Base-by-base conservation (phyloP, 2,329 filamentous ascomycete genomes). In the Teratosphaeria epicoccoides region DNA sequence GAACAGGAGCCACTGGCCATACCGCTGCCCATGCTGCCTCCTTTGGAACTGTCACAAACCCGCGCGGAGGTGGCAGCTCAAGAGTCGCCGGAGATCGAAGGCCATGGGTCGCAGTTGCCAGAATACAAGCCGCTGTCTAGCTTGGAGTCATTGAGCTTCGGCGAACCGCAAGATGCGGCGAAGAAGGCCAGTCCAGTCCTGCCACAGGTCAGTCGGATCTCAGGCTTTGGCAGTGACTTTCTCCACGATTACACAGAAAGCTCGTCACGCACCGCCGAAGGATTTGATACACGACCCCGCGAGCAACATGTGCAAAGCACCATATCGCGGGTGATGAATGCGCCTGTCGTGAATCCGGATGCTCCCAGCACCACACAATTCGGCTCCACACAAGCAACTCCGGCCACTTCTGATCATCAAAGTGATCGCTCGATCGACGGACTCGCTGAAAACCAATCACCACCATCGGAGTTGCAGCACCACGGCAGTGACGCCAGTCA, bases 141-240 rank as follows among this genome's bases (percentile, higher is more conserved):
- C n/a, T 37, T 55, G 24, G 44, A 14, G 20, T 12, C 14, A 28
- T 23, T 12, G 4, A 24, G 9, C 14, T 54, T 49, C 20, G 43
- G 52, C 23, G 51, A 53, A 24, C 51, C 51, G 12, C 28, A 37
- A 20, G 22, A 26, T n/a, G 14, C 20, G 22, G 26, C 61, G 47
- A 57, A 62, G 44, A 80, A 53, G 22, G 44, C 43, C 17, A 63
- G 60, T 45, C 63, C 64, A 28, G 57, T 65, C 12, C 59, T 76
- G 24, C 74, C 74, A 10, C 68, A 71, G 52, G 61, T 74, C 22
- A 69, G 66, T 47, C 64, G 69, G n/a, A 57, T 74, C 26, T 73
- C 72, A 47, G 68, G 67, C 11, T 71, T 71, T 58, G 68, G 67
- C 2, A 65, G 65, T 7, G 66, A 63, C 23, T 67, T 71, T 50